Evolutionary conservation across 2,329 filamentous ascomycete species (phyloP).

Genomic region (Camptophora hylomeconis): DNA sequence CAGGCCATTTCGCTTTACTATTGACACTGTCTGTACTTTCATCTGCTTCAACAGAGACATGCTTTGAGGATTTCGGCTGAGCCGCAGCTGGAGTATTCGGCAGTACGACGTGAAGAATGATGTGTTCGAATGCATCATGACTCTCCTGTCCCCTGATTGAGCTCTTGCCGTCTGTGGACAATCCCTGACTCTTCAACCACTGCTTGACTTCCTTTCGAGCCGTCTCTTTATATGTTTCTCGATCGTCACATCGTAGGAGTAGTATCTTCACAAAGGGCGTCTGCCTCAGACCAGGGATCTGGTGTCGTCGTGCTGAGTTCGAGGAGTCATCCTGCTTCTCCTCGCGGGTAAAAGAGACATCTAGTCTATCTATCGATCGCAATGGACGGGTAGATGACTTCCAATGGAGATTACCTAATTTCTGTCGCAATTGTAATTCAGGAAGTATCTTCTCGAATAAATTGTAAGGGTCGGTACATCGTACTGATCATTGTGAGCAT

Average conservation of each 20-base stretch:
- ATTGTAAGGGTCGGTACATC: slow-evolving; percentile 88
- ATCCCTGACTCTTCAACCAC: slow-evolving; percentile 61
- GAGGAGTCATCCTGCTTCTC: slow-evolving; percentile 28
- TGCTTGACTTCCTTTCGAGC: slow-evolving; percentile 70
- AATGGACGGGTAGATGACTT: slow-evolving; percentile 85
- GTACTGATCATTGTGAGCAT: slow-evolving; percentile 54
- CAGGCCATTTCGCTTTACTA: slow-evolving; percentile 59
- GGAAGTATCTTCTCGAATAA: slow-evolving; percentile 73
- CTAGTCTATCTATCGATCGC: slow-evolving; percentile 83
- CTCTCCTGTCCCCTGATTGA: slow-evolving; percentile 62
- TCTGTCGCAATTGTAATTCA: slow-evolving; percentile 64
- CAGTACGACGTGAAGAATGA: slow-evolving; percentile 83
- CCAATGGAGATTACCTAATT: slow-evolving; percentile 88
- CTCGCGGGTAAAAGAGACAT: slow-evolving; percentile 70
- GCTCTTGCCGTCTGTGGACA: slow-evolving; percentile 16
- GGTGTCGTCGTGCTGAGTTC: slow-evolving; percentile 55
- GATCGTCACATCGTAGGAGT: slow-evolving; percentile 85
- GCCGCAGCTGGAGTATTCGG: slow-evolving; percentile 72
- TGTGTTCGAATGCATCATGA: slow-evolving; percentile 92
- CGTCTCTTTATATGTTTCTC: slow-evolving; percentile 76
- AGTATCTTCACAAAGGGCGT: slow-evolving; percentile 91
- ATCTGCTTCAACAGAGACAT: slow-evolving; percentile 33
- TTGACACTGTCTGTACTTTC: slow-evolving; percentile 51
- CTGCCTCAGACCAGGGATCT: slow-evolving; percentile 83
- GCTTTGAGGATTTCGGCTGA: slow-evolving; percentile 50